These are phyloP conservation scores for Penicillium turbatum DNA, from an alignment of 495 filamentous ascomycete genomes.

Conservation along the genomic window DNA sequence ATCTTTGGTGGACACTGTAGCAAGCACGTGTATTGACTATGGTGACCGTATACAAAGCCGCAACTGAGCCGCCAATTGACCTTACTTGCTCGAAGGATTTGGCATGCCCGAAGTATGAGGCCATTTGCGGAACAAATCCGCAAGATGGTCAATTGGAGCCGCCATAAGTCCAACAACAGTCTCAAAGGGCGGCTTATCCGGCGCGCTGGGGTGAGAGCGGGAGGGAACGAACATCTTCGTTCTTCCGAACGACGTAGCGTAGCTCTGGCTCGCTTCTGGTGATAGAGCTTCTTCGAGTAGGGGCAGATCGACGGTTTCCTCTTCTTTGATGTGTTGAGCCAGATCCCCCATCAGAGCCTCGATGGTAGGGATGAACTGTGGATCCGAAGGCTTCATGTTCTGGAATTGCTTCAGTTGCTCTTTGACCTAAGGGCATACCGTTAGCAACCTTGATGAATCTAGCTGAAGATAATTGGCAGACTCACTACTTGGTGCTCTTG, in stretches of 20 bases:
- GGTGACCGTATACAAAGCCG: no score
- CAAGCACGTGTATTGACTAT: no score
- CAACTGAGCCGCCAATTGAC: no score
- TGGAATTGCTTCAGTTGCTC: constrained; percentile 59
- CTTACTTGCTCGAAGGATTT: constrained; percentile 14
- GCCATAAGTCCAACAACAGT: constrained; percentile 28
- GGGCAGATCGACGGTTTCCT: constrained; percentile 54
- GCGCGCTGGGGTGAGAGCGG: constrained; percentile 49
- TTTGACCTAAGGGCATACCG: constrained; percentile 48
- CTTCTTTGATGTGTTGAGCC: constrained; percentile 55
- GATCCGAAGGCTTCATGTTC: constrained; percentile 41
- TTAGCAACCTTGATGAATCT: neutral
- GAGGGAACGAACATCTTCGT: constrained; percentile 62
- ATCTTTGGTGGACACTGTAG: no score
- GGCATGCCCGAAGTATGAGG: constrained; percentile 25
- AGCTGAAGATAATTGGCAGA: neutral
- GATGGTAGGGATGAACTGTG: constrained; percentile 49
- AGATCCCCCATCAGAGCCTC: constrained; percentile 50
- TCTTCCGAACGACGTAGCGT: constrained; percentile 51
- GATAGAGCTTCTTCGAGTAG: constrained; percentile 47
- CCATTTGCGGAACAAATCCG: constrained; percentile 33
- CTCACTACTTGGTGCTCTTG: constrained; percentile 52
- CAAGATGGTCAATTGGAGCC: constrained; percentile 33
- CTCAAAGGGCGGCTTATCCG: constrained; percentile 33
- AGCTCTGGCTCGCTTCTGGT: constrained; percentile 30